Percentiles rank a stretch among this genome's conserved stretches.
Evolutionary conservation across 352 stramenopile genomes (phyloP).

Genomic region (Plasmopara halstedii): DNA sequence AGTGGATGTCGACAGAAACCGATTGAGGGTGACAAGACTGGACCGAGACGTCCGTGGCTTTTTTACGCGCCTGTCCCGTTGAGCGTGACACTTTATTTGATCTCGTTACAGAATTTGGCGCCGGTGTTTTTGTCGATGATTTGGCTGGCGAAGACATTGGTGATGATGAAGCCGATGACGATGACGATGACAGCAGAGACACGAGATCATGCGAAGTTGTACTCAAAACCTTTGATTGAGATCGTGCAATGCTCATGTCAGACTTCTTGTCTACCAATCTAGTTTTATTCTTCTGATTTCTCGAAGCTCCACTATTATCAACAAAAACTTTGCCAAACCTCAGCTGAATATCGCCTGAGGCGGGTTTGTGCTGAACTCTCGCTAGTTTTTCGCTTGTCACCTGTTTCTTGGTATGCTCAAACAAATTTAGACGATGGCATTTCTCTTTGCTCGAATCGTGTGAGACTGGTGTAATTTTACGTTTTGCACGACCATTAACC

Average conservation of each 20-base stretch:
- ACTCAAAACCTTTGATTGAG: neutral
- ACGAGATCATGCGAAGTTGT: too few relatives aligned
- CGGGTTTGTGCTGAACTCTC: neutral
- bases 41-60: conserved; percentile 5
- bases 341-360: too few relatives aligned
- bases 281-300: too few relatives aligned
- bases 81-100: neutral
- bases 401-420: neutral
- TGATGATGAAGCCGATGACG: conserved; percentile 4
- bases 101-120: neutral
- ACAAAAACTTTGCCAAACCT: too few relatives aligned
- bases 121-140: conserved; percentile 1
- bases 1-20: neutral
- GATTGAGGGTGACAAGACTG: conserved; percentile 13
- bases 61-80: neutral
- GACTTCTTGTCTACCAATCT: too few relatives aligned
- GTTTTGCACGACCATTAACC: conserved; percentile 12
- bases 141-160: conserved; percentile 1
- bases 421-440: neutral
- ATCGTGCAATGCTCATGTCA: conserved; percentile 2
- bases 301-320: too few relatives aligned
- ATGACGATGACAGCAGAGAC: conserved; percentile 7
- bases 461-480: too few relatives aligned
- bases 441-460: neutral
- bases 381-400: neutral